Conservation (phyloP, 805 yeast species). For the Pichia insulana region DNA sequence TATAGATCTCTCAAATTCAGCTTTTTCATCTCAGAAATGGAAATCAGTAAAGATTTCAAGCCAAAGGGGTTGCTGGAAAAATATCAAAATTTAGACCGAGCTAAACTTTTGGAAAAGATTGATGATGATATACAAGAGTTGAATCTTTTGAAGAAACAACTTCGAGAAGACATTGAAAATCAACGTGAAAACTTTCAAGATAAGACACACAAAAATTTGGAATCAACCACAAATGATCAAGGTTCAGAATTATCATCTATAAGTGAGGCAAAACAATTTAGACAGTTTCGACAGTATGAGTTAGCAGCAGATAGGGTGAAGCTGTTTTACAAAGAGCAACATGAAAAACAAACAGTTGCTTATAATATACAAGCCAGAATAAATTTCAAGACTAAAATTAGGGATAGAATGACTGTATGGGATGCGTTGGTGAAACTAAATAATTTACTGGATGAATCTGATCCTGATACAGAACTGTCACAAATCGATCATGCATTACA, state of each 20-base stretch:
- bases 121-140: slow-evolving; percentile 38
- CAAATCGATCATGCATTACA: slow-evolving; percentile 71
- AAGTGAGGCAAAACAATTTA: slow-evolving; percentile 31
- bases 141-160: slow-evolving; percentile 26
- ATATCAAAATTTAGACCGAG: slow-evolving; percentile 25
- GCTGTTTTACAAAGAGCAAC: slow-evolving; percentile 59
- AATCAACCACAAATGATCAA: slow-evolving; percentile 21
- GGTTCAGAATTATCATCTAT: slow-evolving; percentile 16
- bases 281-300: slow-evolving; percentile 61
- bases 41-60: background rate
- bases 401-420: slow-evolving; percentile 67
- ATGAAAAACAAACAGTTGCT: slow-evolving; percentile 61
- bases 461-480: slow-evolving; percentile 67
- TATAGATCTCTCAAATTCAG: no score
- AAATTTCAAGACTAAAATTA: slow-evolving; percentile 56
- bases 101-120: slow-evolving; percentile 30
- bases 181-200: slow-evolving; percentile 1
- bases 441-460: slow-evolving; percentile 58
- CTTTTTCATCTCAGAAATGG: background rate
- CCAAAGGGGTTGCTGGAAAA: background rate
- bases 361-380: slow-evolving; percentile 64
- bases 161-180: slow-evolving; percentile 6
- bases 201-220: slow-evolving; percentile 4
- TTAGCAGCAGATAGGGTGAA: slow-evolving; percentile 62
- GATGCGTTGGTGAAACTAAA: slow-evolving; percentile 57